A percentile compares a stretch with the other conserved stretches of the same genome.
phyloP scores from a whole-genome alignment of 495 filamentous ascomycete genomes.

The Clavariopsis aquatica region DNA sequence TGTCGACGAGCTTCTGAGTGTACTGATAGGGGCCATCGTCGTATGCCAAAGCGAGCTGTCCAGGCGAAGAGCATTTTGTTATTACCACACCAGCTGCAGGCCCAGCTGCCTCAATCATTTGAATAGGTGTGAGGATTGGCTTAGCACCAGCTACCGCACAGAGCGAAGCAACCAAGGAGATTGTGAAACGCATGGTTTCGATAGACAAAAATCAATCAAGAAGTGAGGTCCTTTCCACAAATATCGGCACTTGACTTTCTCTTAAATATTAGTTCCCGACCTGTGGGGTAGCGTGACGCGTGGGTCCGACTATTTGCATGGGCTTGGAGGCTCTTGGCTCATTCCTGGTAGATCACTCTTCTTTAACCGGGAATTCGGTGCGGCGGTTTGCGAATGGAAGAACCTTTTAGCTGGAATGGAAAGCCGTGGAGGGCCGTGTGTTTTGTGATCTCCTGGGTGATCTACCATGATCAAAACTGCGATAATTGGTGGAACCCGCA shows the following conservation, averaged over 20 bases:
- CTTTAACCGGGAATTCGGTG: conserved; percentile 17
- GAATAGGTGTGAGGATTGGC: conserved; percentile 22
- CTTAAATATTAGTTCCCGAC: not conserved
- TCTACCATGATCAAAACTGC: not conserved
- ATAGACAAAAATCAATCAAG: not conserved
- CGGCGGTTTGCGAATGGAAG: conserved; percentile 2
- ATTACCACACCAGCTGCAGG: conserved; percentile 31
- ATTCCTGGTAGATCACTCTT: conserved; percentile 22
- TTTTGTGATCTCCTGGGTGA: not conserved
- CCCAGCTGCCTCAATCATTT: conserved; percentile 24
- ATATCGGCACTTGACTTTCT: not conserved
- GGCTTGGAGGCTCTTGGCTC: conserved; percentile 26
- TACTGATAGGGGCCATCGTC: conserved; percentile 38
- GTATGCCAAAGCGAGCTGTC: conserved; percentile 32
- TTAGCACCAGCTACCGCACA: conserved; percentile 17
- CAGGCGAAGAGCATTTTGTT: conserved; percentile 25
- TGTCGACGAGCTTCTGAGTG: conserved; percentile 35
- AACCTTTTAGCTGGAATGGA: not conserved
- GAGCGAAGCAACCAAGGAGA: conserved; percentile 21
- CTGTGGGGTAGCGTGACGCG: not conserved
- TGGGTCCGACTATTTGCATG: not conserved
- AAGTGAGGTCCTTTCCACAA: not conserved
- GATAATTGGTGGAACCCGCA: conserved; percentile 11
- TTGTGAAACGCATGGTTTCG: conserved; percentile 22
- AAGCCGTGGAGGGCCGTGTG: not conserved